These are phyloP conservation scores for Datisca glomerata DNA, from an alignment of 306 rosid genomes.

Conservation along the genomic window DNA sequence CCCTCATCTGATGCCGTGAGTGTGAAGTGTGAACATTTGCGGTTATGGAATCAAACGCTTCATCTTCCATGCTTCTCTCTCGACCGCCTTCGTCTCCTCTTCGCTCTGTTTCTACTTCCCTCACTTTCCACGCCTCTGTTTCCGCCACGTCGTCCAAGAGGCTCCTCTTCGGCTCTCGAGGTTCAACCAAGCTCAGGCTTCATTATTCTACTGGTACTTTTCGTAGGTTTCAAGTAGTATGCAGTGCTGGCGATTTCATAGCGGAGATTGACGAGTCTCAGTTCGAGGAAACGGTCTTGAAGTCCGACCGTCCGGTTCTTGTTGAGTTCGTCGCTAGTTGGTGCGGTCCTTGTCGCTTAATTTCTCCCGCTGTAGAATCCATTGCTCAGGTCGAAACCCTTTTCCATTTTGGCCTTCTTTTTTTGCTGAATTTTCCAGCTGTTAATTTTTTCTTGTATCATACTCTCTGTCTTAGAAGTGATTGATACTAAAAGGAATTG, in stretches of 20 bases:
- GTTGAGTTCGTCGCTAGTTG: conserved; percentile 84
- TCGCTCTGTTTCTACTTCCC: not conserved
- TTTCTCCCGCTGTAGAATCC: conserved; percentile 61
- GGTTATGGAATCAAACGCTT: not conserved
- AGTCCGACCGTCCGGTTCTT: conserved; percentile 64
- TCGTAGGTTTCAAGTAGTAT: conserved; percentile 29
- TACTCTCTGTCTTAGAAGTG: no score
- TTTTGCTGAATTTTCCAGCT: not conserved
- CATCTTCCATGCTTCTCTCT: not conserved
- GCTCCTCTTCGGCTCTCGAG: conserved; percentile 13
- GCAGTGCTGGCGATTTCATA: conserved; percentile 24
- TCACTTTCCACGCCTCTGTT: conserved; percentile 16
- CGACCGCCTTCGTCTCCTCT: conserved; percentile 16
- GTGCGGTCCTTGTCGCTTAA: conserved; percentile 90
- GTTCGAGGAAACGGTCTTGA: conserved; percentile 45
- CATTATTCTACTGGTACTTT: conserved; percentile 3
- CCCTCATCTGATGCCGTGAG: no score
- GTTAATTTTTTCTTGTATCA: no score
- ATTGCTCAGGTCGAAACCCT: conserved; percentile 42
- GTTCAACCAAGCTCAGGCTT: conserved; percentile 1
- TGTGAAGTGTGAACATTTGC: no score
- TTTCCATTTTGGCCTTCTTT: not conserved
- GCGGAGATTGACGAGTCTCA: conserved; percentile 51
- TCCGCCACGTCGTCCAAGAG: conserved; percentile 14
- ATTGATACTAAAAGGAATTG: no score